Evolutionary conservation across 2,329 filamentous ascomycete genomes (phyloP).

Genomic region (Aspergillus sclerotialis): DNA sequence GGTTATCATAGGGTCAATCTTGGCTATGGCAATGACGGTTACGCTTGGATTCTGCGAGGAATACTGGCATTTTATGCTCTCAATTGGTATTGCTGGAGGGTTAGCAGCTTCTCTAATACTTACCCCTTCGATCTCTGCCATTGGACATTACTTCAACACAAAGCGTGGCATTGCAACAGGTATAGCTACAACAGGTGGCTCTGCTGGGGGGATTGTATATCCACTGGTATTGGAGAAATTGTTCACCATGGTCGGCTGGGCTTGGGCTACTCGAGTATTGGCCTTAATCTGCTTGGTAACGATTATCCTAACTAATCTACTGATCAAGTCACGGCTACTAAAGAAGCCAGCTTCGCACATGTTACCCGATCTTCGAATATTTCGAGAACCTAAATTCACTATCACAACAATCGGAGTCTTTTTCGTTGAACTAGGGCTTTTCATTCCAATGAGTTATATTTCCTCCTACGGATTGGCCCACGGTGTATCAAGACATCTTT

Average conservation of each 20-base stretch:
- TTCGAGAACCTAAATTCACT: conserved; percentile 9
- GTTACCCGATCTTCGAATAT: conserved; percentile 14
- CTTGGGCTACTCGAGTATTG: conserved; percentile 30
- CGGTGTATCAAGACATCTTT: conserved; percentile 9
- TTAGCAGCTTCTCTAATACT: conserved; percentile 32
- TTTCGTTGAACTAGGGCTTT: conserved; percentile 17
- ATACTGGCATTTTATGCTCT: conserved; percentile 40
- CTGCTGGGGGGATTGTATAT: conserved; percentile 26
- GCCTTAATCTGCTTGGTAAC: conserved; percentile 31
- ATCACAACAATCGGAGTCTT: conserved; percentile 14
- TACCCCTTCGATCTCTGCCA: conserved; percentile 19
- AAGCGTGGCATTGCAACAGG: conserved; percentile 26
- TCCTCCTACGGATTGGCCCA: conserved; percentile 13
- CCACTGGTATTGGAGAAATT: conserved; percentile 23
- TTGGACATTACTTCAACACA: conserved; percentile 26
- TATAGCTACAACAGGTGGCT: conserved; percentile 25
- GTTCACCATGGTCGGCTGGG: conserved; percentile 22
- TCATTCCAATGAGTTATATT: conserved; percentile 18
- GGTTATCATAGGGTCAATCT: conserved; percentile 14
- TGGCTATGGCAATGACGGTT: conserved; percentile 8
- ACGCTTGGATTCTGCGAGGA: conserved; percentile 9
- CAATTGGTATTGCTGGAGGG: conserved; percentile 33
- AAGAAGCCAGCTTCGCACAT: too few species aligned
- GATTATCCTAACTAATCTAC: conserved; percentile 21
- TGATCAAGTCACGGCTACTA: too few species aligned